Base-by-base conservation (phyloP, 83 land plant genomes). In the Thuja plicata region DNA sequence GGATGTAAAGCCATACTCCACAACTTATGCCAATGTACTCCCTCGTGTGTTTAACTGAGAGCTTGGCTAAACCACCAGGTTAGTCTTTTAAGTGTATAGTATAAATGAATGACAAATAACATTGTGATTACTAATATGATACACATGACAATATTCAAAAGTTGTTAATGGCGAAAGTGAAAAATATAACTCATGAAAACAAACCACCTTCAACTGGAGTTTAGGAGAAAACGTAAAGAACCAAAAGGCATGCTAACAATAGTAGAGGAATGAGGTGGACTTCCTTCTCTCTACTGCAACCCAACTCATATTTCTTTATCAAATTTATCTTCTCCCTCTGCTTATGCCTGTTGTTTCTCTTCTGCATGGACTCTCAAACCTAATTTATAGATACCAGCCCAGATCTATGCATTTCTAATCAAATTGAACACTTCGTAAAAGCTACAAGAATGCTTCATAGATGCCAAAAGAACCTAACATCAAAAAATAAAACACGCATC, bases 181-280 rank as follows among this genome's bases (percentile, higher is more conserved):
- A 5, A 2, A 10, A 73, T 73, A 73, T 30, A 73, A 73, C 32
- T 37, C 37, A 73, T 3, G 7, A 73, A 24, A 21, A 43, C 32
- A 2, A 35, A 41, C 17, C 8, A 85, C 70, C 87, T 55, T 52
- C 87, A 55, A 0, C 87, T n/a, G 38, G 62, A 85, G 38, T 57
- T 15, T 85, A 85, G 37, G 87, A 85, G 87, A 85, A 85, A 85
- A 85, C 7, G 87, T 85, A 55, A 16, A 85, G 87, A 85, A n/a
- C n/a, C n/a, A n/a, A n/a, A n/a, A n/a, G n/a, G n/a, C n/a, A n/a
- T n/a, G n/a, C n/a, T n/a, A n/a, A 35, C 38, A 85, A 34, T 3
- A 85, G 30, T 10, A 85, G 55, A 5, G 87, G 70, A 85, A 85
- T 85, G 6, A 85, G 60, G 41, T 85, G 87, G 40, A 85, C 87